phyloP scores from a whole-genome alignment of 805 yeast genomes.

The Pichia pseudocactophila region DNA sequence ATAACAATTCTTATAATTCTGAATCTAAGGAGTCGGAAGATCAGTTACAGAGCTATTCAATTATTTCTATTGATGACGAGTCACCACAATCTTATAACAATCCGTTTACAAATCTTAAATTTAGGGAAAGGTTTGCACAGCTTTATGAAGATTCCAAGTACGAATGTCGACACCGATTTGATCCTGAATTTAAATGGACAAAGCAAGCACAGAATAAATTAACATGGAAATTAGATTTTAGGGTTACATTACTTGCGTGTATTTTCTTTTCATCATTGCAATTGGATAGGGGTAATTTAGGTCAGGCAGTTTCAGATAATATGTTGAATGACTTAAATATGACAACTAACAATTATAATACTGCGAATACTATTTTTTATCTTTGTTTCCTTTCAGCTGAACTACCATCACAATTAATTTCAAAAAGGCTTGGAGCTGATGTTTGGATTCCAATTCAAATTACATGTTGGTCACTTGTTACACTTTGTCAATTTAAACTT shows the following conservation, averaged over 20 bases:
- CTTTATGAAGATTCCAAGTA: conserved; percentile 42
- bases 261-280: conserved; percentile 51
- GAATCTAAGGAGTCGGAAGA: neutral
- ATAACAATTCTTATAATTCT: neutral
- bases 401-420: conserved; percentile 55
- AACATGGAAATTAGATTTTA: conserved; percentile 43
- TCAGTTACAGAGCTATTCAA: neutral
- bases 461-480: conserved; percentile 46
- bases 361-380: conserved; percentile 47
- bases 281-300: conserved; percentile 48
- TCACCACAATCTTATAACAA: conserved; percentile 13
- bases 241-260: conserved; percentile 50
- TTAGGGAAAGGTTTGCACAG: conserved; percentile 36
- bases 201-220: conserved; percentile 41
- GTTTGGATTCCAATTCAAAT: conserved; percentile 54
- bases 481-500: conserved; percentile 42
- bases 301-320: conserved; percentile 48
- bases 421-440: conserved; percentile 58
- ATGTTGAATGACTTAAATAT: conserved; percentile 42
- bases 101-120: conserved; percentile 37
- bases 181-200: conserved; percentile 51
- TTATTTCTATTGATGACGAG: conserved; percentile 1
- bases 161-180: conserved; percentile 48
- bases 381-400: conserved; percentile 49
- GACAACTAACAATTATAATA: conserved; percentile 50